Percentiles rank a stretch among this genome's conserved stretches.
phyloP scores from a whole-genome alignment of 345 rosid genomes.

The Arabis hirsuta region DNA sequence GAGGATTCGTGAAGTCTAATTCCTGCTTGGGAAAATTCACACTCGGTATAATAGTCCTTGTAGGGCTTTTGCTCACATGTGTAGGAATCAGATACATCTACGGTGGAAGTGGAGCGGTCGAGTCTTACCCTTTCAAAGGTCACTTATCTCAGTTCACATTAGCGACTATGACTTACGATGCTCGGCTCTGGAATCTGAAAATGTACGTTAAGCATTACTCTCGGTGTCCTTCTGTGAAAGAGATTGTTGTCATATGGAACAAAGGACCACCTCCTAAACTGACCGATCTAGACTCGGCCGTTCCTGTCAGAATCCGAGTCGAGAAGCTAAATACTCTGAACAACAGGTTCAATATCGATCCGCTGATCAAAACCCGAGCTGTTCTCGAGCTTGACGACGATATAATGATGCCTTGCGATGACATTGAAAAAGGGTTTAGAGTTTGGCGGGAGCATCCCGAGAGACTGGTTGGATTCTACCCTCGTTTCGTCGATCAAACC shows the following conservation, averaged over 20 bases:
- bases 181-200: constrained; percentile 97
- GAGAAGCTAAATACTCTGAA: constrained; percentile 77
- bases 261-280: constrained; percentile 74
- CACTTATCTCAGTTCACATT: constrained; percentile 86
- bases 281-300: constrained; percentile 75
- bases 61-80: constrained; percentile 65
- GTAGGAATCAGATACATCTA: constrained; percentile 59
- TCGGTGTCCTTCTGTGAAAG: constrained; percentile 86
- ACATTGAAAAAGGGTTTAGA: constrained; percentile 79
- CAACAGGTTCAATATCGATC: constrained; percentile 83
- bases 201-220: constrained; percentile 93
- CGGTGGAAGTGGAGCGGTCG: constrained; percentile 86
- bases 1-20: constrained; percentile 63
- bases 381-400: constrained; percentile 98
- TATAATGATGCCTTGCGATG: constrained; percentile 89
- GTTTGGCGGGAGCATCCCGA: constrained; percentile 91
- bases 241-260: constrained; percentile 97
- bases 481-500: constrained; percentile 61
- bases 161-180: constrained; percentile 91
- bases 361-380: constrained; percentile 68
- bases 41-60: constrained; percentile 49
- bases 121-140: constrained; percentile 67
- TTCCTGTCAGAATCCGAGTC: constrained; percentile 83
- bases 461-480: constrained; percentile 89
- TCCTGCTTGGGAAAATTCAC: constrained; percentile 58